phyloP scores from a whole-genome alignment of 306 rosid genomes.

The Rosa lucieae region DNA sequence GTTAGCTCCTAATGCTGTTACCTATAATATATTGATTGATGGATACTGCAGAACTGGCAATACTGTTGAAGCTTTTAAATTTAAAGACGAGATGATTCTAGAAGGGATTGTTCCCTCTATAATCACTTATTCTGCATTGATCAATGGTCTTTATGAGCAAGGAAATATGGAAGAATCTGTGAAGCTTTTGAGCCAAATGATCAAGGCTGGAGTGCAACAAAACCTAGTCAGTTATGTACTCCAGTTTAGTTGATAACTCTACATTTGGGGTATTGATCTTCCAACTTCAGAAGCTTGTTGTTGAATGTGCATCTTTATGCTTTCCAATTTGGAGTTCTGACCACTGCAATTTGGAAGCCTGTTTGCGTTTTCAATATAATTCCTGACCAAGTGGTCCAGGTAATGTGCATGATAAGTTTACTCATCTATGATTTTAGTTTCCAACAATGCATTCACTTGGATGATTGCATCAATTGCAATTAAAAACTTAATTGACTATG shows the following conservation, averaged over 20 bases:
- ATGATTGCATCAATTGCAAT: neutral
- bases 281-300: neutral
- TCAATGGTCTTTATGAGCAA: constrained; percentile 31
- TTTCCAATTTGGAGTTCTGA: constrained; percentile 1
- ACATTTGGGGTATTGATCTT: constrained; percentile 19
- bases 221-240: constrained; percentile 24
- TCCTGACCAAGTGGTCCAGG: constrained; percentile 1
- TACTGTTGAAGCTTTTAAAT: constrained; percentile 54
- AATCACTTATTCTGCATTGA: constrained; percentile 40
- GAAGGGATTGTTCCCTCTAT: constrained; percentile 53
- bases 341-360: neutral
- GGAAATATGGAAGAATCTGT: constrained; percentile 29
- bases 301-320: constrained; percentile 3
- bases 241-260: constrained; percentile 18
- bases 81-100: constrained; percentile 61
- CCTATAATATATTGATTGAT: constrained; percentile 66
- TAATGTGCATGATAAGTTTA: constrained; percentile 12
- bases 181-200: constrained; percentile 35
- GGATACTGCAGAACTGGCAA: constrained; percentile 62
- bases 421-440: neutral
- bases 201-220: constrained; percentile 27
- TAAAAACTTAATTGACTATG: neutral
- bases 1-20: constrained; percentile 63
- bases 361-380: neutral
- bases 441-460: neutral